These are phyloP conservation scores for Cicer judaicum DNA, from an alignment of 306 rosid species.

Conservation along the genomic window DNA sequence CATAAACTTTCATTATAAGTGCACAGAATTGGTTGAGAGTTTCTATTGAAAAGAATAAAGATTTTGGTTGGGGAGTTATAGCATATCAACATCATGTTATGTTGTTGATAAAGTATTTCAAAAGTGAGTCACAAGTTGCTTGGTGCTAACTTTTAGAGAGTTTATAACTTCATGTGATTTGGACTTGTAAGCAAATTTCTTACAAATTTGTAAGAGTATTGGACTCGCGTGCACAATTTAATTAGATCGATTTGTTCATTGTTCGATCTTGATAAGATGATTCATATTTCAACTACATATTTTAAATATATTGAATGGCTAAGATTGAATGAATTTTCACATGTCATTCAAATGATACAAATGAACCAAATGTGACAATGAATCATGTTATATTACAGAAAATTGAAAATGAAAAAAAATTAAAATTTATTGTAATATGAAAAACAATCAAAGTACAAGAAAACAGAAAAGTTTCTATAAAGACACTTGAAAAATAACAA, in stretches of 20 bases:
- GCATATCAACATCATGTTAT: conserved; percentile 12
- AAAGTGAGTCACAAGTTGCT: conserved; percentile 26
- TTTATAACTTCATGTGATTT: background rate
- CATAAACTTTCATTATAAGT: conserved; percentile 16
- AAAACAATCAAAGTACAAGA: background rate
- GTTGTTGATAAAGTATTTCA: background rate
- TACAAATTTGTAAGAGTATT: background rate
- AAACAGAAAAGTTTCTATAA: conserved; percentile 37
- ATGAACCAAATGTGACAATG: conserved; percentile 5
- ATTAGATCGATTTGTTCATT: too few species aligned
- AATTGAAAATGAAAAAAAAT: background rate
- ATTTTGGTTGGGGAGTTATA: background rate
- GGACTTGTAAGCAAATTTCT: background rate
- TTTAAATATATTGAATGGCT: background rate
- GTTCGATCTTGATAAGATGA: background rate
- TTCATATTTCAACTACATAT: background rate
- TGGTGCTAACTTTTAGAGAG: conserved; percentile 16
- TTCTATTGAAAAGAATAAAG: too few species aligned
- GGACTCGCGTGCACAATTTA: too few species aligned
- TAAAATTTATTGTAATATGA: background rate
- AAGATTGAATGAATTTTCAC: background rate
- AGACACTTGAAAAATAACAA: conserved; percentile 47
- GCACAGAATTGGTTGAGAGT: conserved; percentile 8
- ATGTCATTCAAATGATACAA: background rate
- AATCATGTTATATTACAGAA: background rate